phyloP scores from a whole-genome alignment of 352 stramenopile genomes.

The Phytophthora fragariaefolia region DNA sequence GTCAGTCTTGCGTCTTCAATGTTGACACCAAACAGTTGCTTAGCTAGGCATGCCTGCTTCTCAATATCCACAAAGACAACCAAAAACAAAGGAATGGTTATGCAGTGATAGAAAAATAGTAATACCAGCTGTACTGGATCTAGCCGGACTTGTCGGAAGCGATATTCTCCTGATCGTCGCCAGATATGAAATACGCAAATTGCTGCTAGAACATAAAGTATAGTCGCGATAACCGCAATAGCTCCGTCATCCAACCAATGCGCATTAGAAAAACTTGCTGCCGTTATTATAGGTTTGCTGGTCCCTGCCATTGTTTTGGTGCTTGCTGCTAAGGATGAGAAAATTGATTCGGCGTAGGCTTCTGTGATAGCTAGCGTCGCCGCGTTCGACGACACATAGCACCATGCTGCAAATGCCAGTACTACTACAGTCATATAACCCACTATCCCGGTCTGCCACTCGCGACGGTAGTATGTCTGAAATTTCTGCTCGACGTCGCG shows the following conservation, averaged over 20 bases:
- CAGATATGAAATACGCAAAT: conserved; percentile 37
- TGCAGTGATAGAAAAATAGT: conserved; percentile 54
- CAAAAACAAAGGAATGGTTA: conserved; percentile 44
- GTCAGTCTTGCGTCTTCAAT: conserved; percentile 22
- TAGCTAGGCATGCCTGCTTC: conserved; percentile 28
- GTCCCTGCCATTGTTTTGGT: neutral
- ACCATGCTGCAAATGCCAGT: conserved; percentile 30
- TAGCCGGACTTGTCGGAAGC: conserved; percentile 39
- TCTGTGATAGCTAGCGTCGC: conserved; percentile 28
- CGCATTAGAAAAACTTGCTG: conserved; percentile 10
- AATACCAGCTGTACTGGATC: conserved; percentile 56
- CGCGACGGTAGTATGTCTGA: conserved; percentile 58
- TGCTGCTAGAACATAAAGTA: conserved; percentile 41
- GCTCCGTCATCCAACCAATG: conserved; percentile 34
- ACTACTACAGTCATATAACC: conserved; percentile 47
- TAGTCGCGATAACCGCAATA: conserved; percentile 30
- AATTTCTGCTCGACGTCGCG: conserved; percentile 65
- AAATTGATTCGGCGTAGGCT: conserved; percentile 21
- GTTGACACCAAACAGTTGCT: conserved; percentile 22
- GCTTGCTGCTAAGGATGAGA: conserved; percentile 7
- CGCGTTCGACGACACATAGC: conserved; percentile 31
- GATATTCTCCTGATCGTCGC: conserved; percentile 36
- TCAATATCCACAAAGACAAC: conserved; percentile 46
- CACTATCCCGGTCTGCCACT: conserved; percentile 44
- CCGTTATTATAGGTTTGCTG: conserved; percentile 4